Evolutionary conservation across 2,329 filamentous ascomycete genomes (phyloP), one percentile per base, ranked within the genome.

Genomic region (Cadophora sp.): DNA sequence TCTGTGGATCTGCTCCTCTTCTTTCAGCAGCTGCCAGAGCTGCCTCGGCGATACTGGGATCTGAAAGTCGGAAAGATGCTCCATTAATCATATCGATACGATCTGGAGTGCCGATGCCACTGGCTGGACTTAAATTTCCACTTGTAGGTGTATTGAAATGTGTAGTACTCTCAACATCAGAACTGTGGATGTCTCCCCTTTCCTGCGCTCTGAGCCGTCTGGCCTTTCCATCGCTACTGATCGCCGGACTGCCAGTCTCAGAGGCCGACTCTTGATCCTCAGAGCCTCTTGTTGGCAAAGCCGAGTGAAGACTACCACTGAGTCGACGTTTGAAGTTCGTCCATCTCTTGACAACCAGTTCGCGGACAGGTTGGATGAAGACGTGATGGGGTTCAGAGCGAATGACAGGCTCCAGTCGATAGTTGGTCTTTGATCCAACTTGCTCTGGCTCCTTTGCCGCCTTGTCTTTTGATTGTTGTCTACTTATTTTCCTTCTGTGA

Each of bases 291-390:
- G 66, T 63, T 58, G 68, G 65, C 1, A 70, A 48, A 20, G 66
- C 59, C n/a, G 67, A 66, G 41, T 73, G 64, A 36, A 73, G 55
- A 45, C 73, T 74, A 2, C 72, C 70, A n/a, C 73, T 69, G 58
- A 77, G 67, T 22, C 71, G 70, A 14, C 73, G 66, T 55, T 72
- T 59, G 30, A 76, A 66, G 7, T 69, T 70, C 16, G 64, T 67
- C 75, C 74, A 77, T 59, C 71, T 68, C 56, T 72, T 75, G 4
- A 76, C 74, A 3, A 75, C 73, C 8, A 76, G 62, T 45, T 76
- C 73, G 43, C 69, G 72, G 2, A 76, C 75, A 4, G 75, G 75
- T 45, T 77, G 75, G 4, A 77, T 67, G 41, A 74, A 76, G 4
- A 76, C 70, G 20, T 71, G 72, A 62, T 75, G 74, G 14, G 72